These are phyloP conservation scores for Fusarium bulbicola DNA, from an alignment of 2,329 filamentous ascomycete genomes.

Conservation along the genomic window DNA sequence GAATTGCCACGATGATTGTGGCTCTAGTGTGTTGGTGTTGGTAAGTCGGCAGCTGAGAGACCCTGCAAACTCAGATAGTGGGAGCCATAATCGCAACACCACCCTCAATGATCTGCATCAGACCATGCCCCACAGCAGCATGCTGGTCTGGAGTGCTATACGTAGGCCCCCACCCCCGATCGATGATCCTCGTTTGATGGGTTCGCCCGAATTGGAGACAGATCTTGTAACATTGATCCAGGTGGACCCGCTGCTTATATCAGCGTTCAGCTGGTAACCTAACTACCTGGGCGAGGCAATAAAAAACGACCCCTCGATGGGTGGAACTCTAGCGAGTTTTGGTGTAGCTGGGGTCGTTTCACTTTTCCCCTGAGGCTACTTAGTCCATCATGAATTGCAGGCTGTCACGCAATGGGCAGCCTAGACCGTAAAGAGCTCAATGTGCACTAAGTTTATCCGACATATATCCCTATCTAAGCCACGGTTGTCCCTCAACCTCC, in stretches of 20 bases:
- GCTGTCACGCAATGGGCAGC: neutral
- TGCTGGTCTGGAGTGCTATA: neutral
- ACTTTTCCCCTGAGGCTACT: too few species aligned
- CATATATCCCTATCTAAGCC: neutral
- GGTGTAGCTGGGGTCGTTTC: too few species aligned
- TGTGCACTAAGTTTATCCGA: too few species aligned
- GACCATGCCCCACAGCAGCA: neutral
- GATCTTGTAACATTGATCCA: neutral
- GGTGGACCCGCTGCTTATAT: neutral
- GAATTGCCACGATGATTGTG: neutral
- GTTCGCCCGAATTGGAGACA: neutral
- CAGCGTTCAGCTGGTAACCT: neutral
- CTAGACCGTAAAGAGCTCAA: too few species aligned
- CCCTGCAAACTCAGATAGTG: neutral
- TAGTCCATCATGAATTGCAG: too few species aligned
- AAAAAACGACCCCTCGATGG: too few species aligned
- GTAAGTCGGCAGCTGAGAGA: neutral
- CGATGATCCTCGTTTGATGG: neutral
- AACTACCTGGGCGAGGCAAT: too few species aligned
- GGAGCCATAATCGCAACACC: neutral
- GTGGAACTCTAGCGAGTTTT: too few species aligned
- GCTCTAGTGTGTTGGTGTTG: neutral
- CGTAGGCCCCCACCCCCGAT: neutral
- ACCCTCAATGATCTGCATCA: neutral
- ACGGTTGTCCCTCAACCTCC: accelerated